Percentiles rank a stretch among this genome's conserved stretches.
Evolutionary conservation across 208 protist species (phyloP).

Genomic region (Herpetomonas muscarum): DNA sequence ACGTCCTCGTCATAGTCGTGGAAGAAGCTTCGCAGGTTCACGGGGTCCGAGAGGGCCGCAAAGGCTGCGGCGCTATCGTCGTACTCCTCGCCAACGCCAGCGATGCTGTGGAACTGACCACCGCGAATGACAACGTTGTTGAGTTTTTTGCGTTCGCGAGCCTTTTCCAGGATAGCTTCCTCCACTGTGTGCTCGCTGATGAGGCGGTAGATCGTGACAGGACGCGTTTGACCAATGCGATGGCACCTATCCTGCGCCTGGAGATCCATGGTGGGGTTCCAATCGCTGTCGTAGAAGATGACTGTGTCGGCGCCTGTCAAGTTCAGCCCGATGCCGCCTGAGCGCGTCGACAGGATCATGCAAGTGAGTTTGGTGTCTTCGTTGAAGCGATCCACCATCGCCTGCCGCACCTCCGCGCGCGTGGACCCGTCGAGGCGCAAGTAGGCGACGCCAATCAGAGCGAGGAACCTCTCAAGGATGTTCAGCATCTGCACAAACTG

Average conservation of each 20-base stretch:
- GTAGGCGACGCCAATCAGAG: constrained; percentile 88
- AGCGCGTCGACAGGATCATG: constrained; percentile 98
- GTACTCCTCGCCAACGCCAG: constrained; percentile 47
- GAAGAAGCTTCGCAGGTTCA: constrained; percentile 83
- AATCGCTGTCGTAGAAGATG: constrained; percentile 99
- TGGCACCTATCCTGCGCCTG: constrained; percentile 98
- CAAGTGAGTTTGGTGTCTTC: constrained; percentile 90
- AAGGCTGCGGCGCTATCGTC: constrained; percentile 68
- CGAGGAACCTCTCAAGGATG: constrained; percentile 96
- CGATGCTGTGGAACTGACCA: constrained; percentile 88
- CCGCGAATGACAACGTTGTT: constrained; percentile 95
- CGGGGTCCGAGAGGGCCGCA: constrained; percentile 56
- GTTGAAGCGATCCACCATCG: constrained; percentile 94
- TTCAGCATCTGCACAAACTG: constrained; percentile 98
- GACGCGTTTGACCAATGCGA: constrained; percentile 96
- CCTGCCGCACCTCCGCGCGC: constrained; percentile 84
- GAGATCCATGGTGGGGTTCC: constrained; percentile 99
- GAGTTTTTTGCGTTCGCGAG: constrained; percentile 92
- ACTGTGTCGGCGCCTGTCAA: constrained; percentile 98
- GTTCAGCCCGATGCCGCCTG: constrained; percentile 98
- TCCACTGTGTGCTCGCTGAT: constrained; percentile 95
- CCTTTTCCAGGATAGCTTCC: constrained; percentile 95
- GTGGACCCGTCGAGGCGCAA: constrained; percentile 95
- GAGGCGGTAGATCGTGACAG: constrained; percentile 97
- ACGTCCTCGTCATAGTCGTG: constrained; percentile 86